These are phyloP conservation scores for Grigorovia yakushimaensis DNA, from an alignment of 805 yeast species.

Conservation along the genomic window DNA sequence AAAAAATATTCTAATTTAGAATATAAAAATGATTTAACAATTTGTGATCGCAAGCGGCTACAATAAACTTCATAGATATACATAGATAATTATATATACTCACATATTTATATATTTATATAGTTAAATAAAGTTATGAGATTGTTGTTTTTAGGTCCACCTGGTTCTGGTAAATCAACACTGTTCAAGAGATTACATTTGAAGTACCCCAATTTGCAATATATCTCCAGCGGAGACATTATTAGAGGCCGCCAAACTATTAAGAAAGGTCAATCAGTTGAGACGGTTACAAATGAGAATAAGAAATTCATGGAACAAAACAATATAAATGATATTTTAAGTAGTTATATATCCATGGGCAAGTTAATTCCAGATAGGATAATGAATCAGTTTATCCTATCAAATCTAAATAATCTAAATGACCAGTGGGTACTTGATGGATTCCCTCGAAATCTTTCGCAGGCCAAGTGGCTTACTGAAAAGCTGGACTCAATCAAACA, in stretches of 20 bases:
- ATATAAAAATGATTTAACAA: too few relatives aligned
- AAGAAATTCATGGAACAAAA: background rate
- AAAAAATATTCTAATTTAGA: too few relatives aligned
- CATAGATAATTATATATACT: background rate
- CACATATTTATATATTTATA: background rate
- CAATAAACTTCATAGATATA: background rate
- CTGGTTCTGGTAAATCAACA: conserved; percentile 94
- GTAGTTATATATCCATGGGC: conserved; percentile 32
- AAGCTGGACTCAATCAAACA: conserved; percentile 29
- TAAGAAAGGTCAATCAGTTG: too few relatives aligned
- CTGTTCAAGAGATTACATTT: conserved; percentile 58
- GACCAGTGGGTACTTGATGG: conserved; percentile 80
- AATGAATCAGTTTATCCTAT: conserved; percentile 38
- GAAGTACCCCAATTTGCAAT: conserved; percentile 40
- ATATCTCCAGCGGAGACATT: conserved; percentile 80
- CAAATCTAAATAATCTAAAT: conserved; percentile 32
- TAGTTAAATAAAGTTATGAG: conserved; percentile 38
- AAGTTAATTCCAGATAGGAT: conserved; percentile 61
- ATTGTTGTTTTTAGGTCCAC: conserved; percentile 77
- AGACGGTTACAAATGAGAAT: too few relatives aligned
- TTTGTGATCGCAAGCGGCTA: too few relatives aligned
- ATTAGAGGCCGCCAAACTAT: conserved; percentile 33
- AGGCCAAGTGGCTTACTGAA: conserved; percentile 52
- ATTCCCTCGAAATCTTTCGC: conserved; percentile 73
- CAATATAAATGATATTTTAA: background rate